These are phyloP conservation scores for Protomyces macrosporus DNA, from an alignment of 1,139 yeast genomes.

Conservation along the genomic window DNA sequence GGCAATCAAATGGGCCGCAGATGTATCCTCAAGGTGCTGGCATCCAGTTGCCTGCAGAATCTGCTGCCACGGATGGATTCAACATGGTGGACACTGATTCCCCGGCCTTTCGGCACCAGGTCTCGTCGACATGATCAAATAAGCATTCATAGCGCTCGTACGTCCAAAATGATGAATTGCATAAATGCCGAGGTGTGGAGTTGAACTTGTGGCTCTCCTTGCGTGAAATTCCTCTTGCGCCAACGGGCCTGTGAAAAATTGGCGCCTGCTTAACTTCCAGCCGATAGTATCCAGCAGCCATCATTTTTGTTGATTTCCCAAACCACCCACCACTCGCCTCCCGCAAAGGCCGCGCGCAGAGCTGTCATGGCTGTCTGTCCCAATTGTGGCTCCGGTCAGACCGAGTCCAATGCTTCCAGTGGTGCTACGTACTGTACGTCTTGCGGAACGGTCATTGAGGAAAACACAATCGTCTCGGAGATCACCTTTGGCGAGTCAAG, in stretches of 20 bases:
- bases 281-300: too few relatives aligned
- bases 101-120: constrained; percentile 6
- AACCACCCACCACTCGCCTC: too few relatives aligned
- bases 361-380: neutral
- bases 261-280: too few relatives aligned
- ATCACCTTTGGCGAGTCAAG: constrained; percentile 90
- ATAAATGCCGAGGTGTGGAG: too few relatives aligned
- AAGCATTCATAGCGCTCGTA: too few relatives aligned
- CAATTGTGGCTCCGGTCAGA: constrained; percentile 8
- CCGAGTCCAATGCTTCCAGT: constrained; percentile 16
- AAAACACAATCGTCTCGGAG: constrained; percentile 90
- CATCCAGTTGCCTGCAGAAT: constrained; percentile 14
- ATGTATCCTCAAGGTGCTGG: constrained; percentile 10
- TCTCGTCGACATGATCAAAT: too few relatives aligned
- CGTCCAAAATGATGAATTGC: too few relatives aligned
- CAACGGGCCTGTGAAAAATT: too few relatives aligned
- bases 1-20: neutral
- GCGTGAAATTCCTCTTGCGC: too few relatives aligned
- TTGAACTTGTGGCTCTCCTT: too few relatives aligned
- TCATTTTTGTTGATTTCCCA: too few relatives aligned
- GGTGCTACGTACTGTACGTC: constrained; percentile 54
- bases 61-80: constrained; percentile 11
- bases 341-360: too few relatives aligned
- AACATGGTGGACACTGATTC: constrained; percentile 16
- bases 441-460: constrained; percentile 87